These are phyloP conservation scores for Penicillium sp. DNA, from an alignment of 2,329 filamentous ascomycete genomes.

Conservation along the genomic window DNA sequence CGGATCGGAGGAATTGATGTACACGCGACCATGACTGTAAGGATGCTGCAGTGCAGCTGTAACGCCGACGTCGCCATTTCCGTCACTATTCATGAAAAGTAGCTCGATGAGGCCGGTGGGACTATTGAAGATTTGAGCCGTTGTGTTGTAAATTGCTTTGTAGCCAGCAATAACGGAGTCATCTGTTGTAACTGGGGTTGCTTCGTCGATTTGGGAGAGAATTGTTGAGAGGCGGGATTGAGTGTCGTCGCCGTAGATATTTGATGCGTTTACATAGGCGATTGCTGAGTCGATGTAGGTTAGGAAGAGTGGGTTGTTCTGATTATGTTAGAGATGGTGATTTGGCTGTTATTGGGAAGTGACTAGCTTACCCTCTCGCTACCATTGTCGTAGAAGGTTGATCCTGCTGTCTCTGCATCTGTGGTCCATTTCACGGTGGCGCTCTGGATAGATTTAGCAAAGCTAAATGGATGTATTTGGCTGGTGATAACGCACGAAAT, in stretches of 20 bases:
- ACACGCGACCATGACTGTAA: conserved; percentile 34
- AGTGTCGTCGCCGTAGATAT: conserved; percentile 23
- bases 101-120: conserved; percentile 32
- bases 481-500: conserved; percentile 39
- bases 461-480: background rate
- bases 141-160: conserved; percentile 34
- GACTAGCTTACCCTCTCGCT: conserved; percentile 28
- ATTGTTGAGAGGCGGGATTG: conserved; percentile 20
- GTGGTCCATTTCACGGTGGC: conserved; percentile 35
- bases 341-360: background rate
- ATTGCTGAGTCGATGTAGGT: conserved; percentile 34
- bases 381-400: conserved; percentile 32
- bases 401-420: conserved; percentile 34
- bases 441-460: conserved; percentile 28
- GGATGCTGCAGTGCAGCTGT: conserved; percentile 36
- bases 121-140: conserved; percentile 28
- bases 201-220: conserved; percentile 18
- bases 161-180: conserved; percentile 30
- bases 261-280: conserved; percentile 32
- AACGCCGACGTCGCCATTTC: conserved; percentile 31
- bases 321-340: conserved; percentile 6
- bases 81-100: conserved; percentile 35
- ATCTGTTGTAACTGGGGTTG: conserved; percentile 29
- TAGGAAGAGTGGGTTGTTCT: conserved; percentile 31
- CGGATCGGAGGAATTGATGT: conserved; percentile 36